Evolutionary conservation across 345 rosid species (phyloP).

Genomic region (Hibiscus syriacus): DNA sequence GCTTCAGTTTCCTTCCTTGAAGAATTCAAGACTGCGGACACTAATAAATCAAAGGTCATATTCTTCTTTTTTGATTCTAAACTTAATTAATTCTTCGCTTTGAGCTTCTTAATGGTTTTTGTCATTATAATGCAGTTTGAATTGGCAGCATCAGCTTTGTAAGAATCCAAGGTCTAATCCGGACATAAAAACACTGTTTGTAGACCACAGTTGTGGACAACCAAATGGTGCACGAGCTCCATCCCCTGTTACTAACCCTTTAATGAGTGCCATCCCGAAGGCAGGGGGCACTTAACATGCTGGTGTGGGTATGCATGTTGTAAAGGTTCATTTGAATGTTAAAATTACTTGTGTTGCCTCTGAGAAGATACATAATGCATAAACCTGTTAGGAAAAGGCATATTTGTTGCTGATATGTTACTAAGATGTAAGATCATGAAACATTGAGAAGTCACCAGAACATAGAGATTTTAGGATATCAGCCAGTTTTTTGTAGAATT

Average conservation of each 20-base stretch:
- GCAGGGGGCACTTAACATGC: slow-evolving; percentile 26
- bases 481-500: not conserved
- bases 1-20: slow-evolving; percentile 75
- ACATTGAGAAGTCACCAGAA: not conserved
- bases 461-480: not conserved
- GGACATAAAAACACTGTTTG: slow-evolving; percentile 72
- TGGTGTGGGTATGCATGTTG: not conserved
- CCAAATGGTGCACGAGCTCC: slow-evolving; percentile 72
- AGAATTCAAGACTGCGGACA: slow-evolving; percentile 72
- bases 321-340: not conserved
- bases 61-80: slow-evolving; percentile 7
- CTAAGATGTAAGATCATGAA: not conserved
- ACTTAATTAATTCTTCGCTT: not conserved
- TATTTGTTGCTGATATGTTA: not conserved
- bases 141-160: slow-evolving; percentile 89
- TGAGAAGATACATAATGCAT: not conserved
- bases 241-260: slow-evolving; percentile 68
- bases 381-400: slow-evolving; percentile 5
- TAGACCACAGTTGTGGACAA: slow-evolving; percentile 72
- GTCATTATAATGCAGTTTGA: slow-evolving; percentile 41
- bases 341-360: not conserved
- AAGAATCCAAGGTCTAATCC: slow-evolving; percentile 77
- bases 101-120: slow-evolving; percentile 11
- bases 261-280: slow-evolving; percentile 57
- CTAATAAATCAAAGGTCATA: slow-evolving; percentile 78